A percentile compares a stretch with the other conserved stretches of the same genome.
Evolutionary conservation across 345 rosid genomes (phyloP).

Genomic region (Acer negundo): DNA sequence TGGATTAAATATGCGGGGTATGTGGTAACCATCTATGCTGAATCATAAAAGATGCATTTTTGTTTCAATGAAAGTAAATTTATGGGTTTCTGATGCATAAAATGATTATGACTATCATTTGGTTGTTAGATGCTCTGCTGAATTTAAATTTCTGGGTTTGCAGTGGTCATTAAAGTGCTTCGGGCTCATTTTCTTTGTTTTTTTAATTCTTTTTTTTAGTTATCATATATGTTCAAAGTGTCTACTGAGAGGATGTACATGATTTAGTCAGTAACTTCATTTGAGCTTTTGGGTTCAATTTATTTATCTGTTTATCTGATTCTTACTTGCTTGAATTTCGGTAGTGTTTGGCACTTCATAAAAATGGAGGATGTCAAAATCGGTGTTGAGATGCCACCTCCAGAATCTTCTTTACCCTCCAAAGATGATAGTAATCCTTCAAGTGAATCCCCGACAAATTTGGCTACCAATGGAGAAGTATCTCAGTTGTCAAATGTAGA

Average conservation of each 20-base stretch:
- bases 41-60: background rate
- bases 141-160: background rate
- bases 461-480: constrained; percentile 23
- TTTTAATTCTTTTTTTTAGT: too few species aligned
- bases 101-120: background rate
- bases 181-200: too few species aligned
- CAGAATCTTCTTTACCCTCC: constrained; percentile 23
- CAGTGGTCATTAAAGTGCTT: background rate
- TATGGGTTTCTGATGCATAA: background rate
- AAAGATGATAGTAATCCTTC: constrained; percentile 19
- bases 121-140: background rate
- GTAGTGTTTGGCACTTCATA: constrained; percentile 22
- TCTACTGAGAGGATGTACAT: background rate
- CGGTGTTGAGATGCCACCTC: constrained; percentile 32
- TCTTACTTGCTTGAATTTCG: constrained; percentile 25
- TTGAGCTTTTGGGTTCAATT: background rate
- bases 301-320: background rate
- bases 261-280: background rate
- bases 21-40: background rate
- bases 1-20: background rate
- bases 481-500: constrained; percentile 15
- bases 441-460: constrained; percentile 14
- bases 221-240: too few species aligned
- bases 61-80: background rate
- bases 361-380: constrained; percentile 52